Evolutionary conservation across 2,329 filamentous ascomycete species (phyloP), one percentile per base, ranked within the genome.

Genomic region (Clonostachys chloroleuca): DNA sequence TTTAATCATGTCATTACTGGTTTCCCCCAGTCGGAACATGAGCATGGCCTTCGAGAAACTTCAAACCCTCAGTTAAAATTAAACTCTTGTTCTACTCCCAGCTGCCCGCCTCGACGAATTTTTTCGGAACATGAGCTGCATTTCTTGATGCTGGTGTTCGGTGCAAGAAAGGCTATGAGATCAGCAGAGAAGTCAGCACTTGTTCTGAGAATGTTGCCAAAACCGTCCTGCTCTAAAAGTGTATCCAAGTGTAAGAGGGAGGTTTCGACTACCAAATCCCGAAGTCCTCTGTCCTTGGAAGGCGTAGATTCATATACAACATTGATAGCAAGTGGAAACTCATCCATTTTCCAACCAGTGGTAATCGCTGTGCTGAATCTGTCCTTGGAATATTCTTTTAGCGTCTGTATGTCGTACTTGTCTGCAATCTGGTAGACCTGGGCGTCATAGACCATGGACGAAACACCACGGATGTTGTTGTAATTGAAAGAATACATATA

Each of bases 401-500:
- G 49, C 5, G 37, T 42, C 13, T 16, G 36, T 12, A 53, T 40
- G n/a, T 48, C 48, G 42, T 53, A 53, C 35, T 52, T 49, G 42
- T 53, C 51, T 14, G 51, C 51, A 33, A 52, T 48, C 30, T 50
- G 45, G 44, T 53, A 52, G 18, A 53, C 47, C 16, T 52, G 50
- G 12, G 46, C 51, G 18, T 53, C 43, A 18, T 35, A 52, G 3
- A 50, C 40, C 50, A 52, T 52, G 6, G 43, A 20, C 6, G 51
- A 47, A 17, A 41, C 45, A 12, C 46, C 34, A 34, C 36, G 40
- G 34, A 13, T 36, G 40, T 50, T 50, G 44, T 20, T 50, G 46
- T 52, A 53, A 39, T 52, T 48, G 20, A 53, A 52, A 2, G 47
- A 44, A 43, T 53, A 53, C 50, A 53, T 52, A 43, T 52, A 53